Conservation (phyloP, 1,284 basidiomycete genomes). For the Tylopilus orsonianus region DNA sequence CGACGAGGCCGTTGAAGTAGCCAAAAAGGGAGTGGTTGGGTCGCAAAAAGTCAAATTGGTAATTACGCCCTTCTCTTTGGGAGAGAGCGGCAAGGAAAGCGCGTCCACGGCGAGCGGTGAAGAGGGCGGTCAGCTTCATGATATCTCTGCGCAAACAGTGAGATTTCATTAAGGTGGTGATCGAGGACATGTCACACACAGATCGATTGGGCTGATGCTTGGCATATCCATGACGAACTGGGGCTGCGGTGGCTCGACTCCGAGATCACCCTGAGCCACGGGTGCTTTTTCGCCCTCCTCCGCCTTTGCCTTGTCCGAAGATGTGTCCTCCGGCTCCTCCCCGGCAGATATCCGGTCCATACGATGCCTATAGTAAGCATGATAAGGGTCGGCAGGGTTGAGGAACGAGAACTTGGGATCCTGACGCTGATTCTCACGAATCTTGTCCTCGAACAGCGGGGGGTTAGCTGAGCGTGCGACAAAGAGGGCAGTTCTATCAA, state of each 20-base stretch:
- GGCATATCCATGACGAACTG: constrained; percentile 91
- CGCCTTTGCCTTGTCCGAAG: constrained; percentile 46
- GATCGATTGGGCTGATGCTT: constrained; percentile 85
- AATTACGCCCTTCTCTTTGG: constrained; percentile 89
- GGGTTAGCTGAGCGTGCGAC: constrained; percentile 91
- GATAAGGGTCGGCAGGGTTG: constrained; percentile 92
- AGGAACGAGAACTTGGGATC: constrained; percentile 98
- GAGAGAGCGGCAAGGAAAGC: constrained; percentile 86
- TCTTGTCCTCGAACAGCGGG: constrained; percentile 90
- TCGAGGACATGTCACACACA: constrained; percentile 55
- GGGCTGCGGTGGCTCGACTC: constrained; percentile 79
- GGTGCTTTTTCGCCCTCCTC: constrained; percentile 38
- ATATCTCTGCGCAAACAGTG: constrained; percentile 60
- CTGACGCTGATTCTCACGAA: constrained; percentile 89
- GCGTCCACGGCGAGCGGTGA: constrained; percentile 90
- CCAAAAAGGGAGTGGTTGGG: constrained; percentile 95
- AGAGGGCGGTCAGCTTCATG: constrained; percentile 92
- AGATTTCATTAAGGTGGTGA: constrained; percentile 12
- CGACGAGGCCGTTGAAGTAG: constrained; percentile 96
- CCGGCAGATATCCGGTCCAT: constrained; percentile 77
- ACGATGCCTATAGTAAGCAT: constrained; percentile 93
- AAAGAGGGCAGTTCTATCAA: constrained; percentile 94
- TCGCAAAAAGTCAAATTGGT: constrained; percentile 96
- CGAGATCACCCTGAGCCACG: constrained; percentile 50
- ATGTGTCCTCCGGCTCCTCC: constrained; percentile 65